Conservation (phyloP, 1,284 basidiomycete species). For the Rhodotorula sp. region DNA sequence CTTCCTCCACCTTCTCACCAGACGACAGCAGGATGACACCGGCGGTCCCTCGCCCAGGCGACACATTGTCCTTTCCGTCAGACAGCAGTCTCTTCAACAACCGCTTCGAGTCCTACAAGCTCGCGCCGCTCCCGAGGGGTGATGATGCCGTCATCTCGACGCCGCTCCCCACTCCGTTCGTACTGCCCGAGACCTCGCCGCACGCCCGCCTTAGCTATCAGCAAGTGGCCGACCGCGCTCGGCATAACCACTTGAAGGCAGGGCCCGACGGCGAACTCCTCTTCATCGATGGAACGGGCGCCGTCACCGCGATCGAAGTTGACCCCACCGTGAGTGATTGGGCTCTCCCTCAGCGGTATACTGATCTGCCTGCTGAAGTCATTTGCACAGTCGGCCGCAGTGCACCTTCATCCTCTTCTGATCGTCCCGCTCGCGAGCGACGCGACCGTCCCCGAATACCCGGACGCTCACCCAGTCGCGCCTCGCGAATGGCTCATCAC, state of each 20-base stretch:
- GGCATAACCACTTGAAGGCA: conserved; percentile 75
- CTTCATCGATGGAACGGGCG: conserved; percentile 67
- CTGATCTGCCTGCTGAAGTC: conserved; percentile 53
- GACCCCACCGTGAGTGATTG: not conserved
- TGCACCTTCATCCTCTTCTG: conserved; percentile 61
- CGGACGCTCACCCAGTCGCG: conserved; percentile 64
- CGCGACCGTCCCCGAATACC: conserved; percentile 65
- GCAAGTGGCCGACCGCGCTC: conserved; percentile 78
- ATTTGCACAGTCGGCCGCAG: conserved; percentile 57
- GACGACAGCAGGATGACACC: not conserved
- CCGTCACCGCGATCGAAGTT: conserved; percentile 4
- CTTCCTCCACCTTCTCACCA: not conserved
- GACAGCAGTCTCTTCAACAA: conserved; percentile 64
- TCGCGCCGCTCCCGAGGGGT: conserved; percentile 46
- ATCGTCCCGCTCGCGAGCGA: conserved; percentile 56
- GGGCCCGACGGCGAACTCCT: conserved; percentile 55
- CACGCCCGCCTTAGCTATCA: conserved; percentile 61
- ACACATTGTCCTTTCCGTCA: conserved; percentile 30
- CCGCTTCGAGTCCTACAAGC: conserved; percentile 79
- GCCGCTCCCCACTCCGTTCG: conserved; percentile 19
- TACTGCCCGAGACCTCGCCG: conserved; percentile 13
- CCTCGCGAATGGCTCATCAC: conserved; percentile 61
- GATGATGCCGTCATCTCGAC: conserved; percentile 10
- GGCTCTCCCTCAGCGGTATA: conserved; percentile 59
- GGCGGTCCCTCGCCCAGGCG: not conserved